Percentiles rank a stretch among this genome's conserved stretches.
These are phyloP conservation scores for Arabidopsis lyrata DNA, from an alignment of 441 rosid genomes.

Conservation along the genomic window DNA sequence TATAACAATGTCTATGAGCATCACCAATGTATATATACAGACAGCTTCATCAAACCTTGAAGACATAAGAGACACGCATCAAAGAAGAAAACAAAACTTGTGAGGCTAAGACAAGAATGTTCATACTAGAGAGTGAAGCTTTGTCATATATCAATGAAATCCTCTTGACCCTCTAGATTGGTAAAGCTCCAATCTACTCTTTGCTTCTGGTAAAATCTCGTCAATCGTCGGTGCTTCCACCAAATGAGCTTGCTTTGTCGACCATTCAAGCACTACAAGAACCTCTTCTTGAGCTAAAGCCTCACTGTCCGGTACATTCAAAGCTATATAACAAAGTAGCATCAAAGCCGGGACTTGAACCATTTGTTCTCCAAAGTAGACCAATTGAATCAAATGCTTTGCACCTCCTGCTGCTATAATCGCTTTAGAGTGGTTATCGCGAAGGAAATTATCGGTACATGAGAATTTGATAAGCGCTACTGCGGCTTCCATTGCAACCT, in stretches of 20 bases:
- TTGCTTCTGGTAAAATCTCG: slow-evolving; percentile 61
- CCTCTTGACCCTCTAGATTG: slow-evolving; percentile 76
- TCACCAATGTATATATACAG: slow-evolving; percentile 35
- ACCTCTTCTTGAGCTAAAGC: slow-evolving; percentile 71
- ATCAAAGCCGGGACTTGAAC: slow-evolving; percentile 59
- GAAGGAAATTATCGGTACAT: slow-evolving; percentile 58
- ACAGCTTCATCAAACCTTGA: slow-evolving; percentile 29
- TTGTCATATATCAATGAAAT: slow-evolving; percentile 44
- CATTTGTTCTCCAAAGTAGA: slow-evolving; percentile 75
- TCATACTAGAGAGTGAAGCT: slow-evolving; percentile 22
- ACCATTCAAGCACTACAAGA: slow-evolving; percentile 74
- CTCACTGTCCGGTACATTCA: slow-evolving; percentile 67
- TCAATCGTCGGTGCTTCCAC: slow-evolving; percentile 48
- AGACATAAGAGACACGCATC: slow-evolving; percentile 13
- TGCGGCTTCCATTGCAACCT: slow-evolving; percentile 59
- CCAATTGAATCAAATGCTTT: slow-evolving; percentile 71
- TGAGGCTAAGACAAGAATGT: slow-evolving; percentile 21
- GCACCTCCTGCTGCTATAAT: slow-evolving; percentile 68
- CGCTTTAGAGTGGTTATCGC: slow-evolving; percentile 66
- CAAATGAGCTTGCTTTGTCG: slow-evolving; percentile 64
- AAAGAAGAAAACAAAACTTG: slow-evolving; percentile 22
- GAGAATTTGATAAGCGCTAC: slow-evolving; percentile 71
- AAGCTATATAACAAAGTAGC: slow-evolving; percentile 58
- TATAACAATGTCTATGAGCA: slow-evolving; percentile 39
- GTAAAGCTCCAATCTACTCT: slow-evolving; percentile 67